Evolutionary conservation across 768 basidiomycete genomes (phyloP).

Genomic region (Hericium coralloides): DNA sequence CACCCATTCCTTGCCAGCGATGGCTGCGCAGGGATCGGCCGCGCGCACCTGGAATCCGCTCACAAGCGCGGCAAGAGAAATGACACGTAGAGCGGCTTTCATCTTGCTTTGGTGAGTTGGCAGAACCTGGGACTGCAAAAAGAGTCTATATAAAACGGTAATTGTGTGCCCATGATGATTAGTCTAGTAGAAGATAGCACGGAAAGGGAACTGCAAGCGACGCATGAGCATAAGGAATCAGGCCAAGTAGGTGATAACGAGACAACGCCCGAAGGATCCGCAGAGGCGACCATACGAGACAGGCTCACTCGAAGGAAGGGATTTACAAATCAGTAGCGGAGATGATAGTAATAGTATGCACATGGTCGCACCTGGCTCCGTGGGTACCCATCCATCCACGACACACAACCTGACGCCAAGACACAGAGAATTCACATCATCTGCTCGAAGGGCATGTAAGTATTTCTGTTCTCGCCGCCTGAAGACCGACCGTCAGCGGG

Average conservation of each 20-base stretch:
- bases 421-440: no score
- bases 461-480: no score
- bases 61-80: background rate
- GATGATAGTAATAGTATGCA: background rate
- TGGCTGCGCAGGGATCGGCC: conserved; percentile 40
- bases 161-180: no score
- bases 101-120: background rate
- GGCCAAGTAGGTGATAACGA: background rate
- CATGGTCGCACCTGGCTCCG: background rate
- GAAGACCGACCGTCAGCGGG: no score
- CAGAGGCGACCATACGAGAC: background rate
- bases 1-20: conserved; percentile 49
- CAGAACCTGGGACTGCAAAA: no score
- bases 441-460: no score
- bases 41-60: background rate
- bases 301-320: background rate
- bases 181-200: no score
- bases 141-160: no score
- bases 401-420: no score
- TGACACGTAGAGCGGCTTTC: background rate
- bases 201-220: background rate
- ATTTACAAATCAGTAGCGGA: background rate
- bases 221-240: background rate
- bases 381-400: background rate
- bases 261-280: background rate